Conservation (phyloP, 2,329 filamentous ascomycete genomes). For the Taxawa tesnikishii region DNA sequence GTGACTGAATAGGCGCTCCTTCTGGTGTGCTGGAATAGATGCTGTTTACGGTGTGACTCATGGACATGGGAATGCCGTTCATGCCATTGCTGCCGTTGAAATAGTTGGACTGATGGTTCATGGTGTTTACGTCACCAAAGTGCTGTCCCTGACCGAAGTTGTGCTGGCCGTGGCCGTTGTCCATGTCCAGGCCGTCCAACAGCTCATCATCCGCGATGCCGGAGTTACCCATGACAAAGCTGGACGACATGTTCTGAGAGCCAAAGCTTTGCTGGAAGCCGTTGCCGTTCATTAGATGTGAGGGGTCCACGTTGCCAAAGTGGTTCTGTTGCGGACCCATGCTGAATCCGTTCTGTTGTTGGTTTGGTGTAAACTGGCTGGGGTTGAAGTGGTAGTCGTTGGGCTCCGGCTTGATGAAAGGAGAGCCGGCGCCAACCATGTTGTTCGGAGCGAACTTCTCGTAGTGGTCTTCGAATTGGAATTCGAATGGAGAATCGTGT, state of each 20-base stretch:
- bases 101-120: slow-evolving; percentile 17
- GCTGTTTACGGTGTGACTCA: slow-evolving; percentile 54
- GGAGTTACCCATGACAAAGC: slow-evolving; percentile 66
- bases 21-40: slow-evolving; percentile 88
- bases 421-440: slow-evolving; percentile 45
- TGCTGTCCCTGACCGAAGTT: slow-evolving; percentile 17
- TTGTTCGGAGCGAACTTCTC: slow-evolving; percentile 12
- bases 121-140: slow-evolving; percentile 7
- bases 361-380: slow-evolving; percentile 17
- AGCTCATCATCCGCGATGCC: slow-evolving; percentile 83
- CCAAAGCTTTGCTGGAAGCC: slow-evolving; percentile 45
- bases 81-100: slow-evolving; percentile 30
- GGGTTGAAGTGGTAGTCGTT: slow-evolving; percentile 48
- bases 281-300: slow-evolving; percentile 36
- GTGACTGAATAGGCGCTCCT: slow-evolving; percentile 81
- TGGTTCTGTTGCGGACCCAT: slow-evolving; percentile 12
- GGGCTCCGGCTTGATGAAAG: slow-evolving; percentile 57
- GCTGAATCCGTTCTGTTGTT: slow-evolving; percentile 8
- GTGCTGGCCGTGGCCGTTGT: slow-evolving; percentile 23
- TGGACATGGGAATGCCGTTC: slow-evolving; percentile 31
- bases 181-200: slow-evolving; percentile 55
- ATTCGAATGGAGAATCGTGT: slow-evolving; percentile 22
- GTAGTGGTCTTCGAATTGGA: slow-evolving; percentile 17
- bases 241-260: slow-evolving; percentile 49
- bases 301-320: slow-evolving; percentile 5